Conservation (phyloP, 208 protist genomes). For the Trypanosoma grayi region DNA sequence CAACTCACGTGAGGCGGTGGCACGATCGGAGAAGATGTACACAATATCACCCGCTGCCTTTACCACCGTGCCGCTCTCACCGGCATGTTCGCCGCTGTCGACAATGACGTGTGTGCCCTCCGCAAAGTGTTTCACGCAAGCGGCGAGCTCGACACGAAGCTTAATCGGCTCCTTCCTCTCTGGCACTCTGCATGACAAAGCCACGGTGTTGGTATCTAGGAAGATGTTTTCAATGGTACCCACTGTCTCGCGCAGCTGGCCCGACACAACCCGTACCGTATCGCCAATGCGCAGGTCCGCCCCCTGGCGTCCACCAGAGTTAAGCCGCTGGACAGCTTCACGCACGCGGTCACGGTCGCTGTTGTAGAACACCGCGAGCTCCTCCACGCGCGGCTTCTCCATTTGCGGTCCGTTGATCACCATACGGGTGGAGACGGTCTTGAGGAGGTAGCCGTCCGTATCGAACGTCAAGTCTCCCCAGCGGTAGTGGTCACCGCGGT, state of each 20-base stretch:
- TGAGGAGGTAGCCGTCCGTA: conserved; percentile 82
- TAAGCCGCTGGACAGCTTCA: conserved; percentile 41
- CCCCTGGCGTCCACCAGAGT: conserved; percentile 4
- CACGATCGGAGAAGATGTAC: conserved; percentile 73
- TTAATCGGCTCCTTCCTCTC: conserved; percentile 50
- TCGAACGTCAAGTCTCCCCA: conserved; percentile 89
- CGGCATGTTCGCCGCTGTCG: conserved; percentile 67
- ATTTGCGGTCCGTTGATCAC: conserved; percentile 58
- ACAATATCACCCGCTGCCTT: conserved; percentile 70
- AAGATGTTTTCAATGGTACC: conserved; percentile 79
- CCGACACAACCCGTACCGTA: conserved; percentile 69
- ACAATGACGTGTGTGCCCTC: conserved; percentile 88
- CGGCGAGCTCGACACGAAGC: conserved; percentile 75
- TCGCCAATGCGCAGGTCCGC: conserved; percentile 55
- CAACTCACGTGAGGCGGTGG: conserved; percentile 55
- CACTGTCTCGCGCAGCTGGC: conserved; percentile 71
- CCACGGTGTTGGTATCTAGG: conserved; percentile 62
- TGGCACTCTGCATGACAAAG: conserved; percentile 61
- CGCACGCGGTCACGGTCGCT: conserved; percentile 75
- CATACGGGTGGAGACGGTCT: conserved; percentile 70
- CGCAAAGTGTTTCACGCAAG: conserved; percentile 78
- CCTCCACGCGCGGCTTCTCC: conserved; percentile 73
- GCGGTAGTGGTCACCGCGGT: conserved; percentile 54
- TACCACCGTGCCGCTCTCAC: conserved; percentile 88
- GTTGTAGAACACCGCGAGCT: conserved; percentile 87